Evolutionary conservation across 129 eudicot genomes (phyloP), one percentile per base, ranked within the genome.

Genomic region (Chrysanthemum seticuspe): DNA sequence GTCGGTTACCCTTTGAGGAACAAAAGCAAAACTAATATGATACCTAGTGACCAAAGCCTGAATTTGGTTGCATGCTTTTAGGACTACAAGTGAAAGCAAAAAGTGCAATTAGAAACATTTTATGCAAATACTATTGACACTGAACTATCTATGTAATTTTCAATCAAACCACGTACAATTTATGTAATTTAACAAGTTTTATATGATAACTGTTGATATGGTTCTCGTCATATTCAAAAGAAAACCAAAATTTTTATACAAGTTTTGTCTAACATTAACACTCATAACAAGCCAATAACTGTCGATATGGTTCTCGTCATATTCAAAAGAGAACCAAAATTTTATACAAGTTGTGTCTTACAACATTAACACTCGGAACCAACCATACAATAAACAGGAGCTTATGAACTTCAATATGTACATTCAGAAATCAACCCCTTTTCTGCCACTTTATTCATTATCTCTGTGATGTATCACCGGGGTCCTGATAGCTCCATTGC

Each of bases 401-500:
- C 19, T 63, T 78, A 64, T 45, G 66, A 78, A 64, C 56, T 71
- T 23, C 19, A 55, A 47, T 78, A 79, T 84, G 70, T 87, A 82
- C 83, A 82, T 36, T 64, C 62, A 51, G 54, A 74, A 55, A 63
- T 61, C 59, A 27, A 51, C 13, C 36, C 71, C 49, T 54, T 47
- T n/a, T 54, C 29, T 57, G 19, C 52, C 47, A 25, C 23, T 58
- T 67, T 80, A 52, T 78, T 55, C 12, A 10, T n/a, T 63, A 6
- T 78, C 57, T 64, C 47, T 29, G 47, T 51, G 63, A 27, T 1
- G 13, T 44, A 75, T 88, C 83, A 95, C 71, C 99, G 80, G 0
- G 99, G 99, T 44, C 99, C 99, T 0, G 99, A 95, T 65, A 90
- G 96, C 79, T 95, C 99, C 99, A 95, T 88, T 54, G 97, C 99